Evolutionary conservation across 371 early-diverging fungal genomes (phyloP), one percentile per base, ranked within the genome.

Genomic region (Capniomyces stellatus): DNA sequence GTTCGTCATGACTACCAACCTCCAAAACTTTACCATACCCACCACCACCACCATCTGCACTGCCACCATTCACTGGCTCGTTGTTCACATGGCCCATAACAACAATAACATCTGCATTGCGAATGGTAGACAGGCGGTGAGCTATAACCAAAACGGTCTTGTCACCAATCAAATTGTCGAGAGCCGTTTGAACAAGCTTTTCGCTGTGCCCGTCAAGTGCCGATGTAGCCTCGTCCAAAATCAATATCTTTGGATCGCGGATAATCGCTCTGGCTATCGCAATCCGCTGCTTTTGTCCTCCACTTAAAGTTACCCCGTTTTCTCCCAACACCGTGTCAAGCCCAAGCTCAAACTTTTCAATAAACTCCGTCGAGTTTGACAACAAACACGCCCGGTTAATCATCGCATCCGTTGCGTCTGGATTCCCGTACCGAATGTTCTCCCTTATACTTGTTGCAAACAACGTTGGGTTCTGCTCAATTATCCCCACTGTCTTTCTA

Each of bases 141-240:
- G 87, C 83, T 60, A 89, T 82, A 0, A 87, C 70, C 30, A 89
- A 58, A 2, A 82, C 82, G 1, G 87, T 87, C 43, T 81, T 73
- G 30, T 76, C 78, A 21, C 70, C 58, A 75, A 81, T 78, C 30
- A 81, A 55, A 25, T 67, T 66, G 55, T 82, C 78, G 22, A 88
- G 61, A 1, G 81, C 82, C 40, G 72, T 71, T 60, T 85, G 79
- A 1, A 88, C 78, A 51, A 76, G 56, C 31, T 71, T 69, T 64
- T 90, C 89, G 46, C 79, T 76, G 52, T 79, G 71, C 4, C 75
- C 71, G 74, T 93, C 91, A 29, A 91, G 58, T 19, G 85, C 83
- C 41, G 82, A 77, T 0, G 94, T 91, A 1, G 92, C 87, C 65
- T 93, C 92, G 63, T 93, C 94, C 51, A 90, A 62, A 2, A 91